Evolutionary conservation across 192 early-diverging fungal genomes (phyloP).

Genomic region (Umbelopsis sp.): DNA sequence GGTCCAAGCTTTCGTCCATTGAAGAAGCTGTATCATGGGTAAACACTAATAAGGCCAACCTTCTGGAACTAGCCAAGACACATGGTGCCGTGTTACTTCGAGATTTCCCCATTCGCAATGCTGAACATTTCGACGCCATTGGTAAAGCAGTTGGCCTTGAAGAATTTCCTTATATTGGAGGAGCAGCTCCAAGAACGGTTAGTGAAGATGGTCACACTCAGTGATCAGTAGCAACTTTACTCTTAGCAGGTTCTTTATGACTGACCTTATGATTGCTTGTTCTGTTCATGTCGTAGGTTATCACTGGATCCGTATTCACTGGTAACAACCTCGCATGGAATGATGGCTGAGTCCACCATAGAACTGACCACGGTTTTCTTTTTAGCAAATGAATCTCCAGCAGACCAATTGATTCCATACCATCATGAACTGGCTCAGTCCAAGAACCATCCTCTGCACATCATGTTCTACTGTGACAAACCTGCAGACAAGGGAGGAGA

Average conservation of each 20-base stretch:
- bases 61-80: slow-evolving; percentile 12
- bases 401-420: slow-evolving; percentile 42
- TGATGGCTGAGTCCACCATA: neutral
- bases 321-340: slow-evolving; percentile 3
- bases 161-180: slow-evolving; percentile 40
- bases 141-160: slow-evolving; percentile 36
- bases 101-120: slow-evolving; percentile 31
- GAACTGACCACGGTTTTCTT: neutral
- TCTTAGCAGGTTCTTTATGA: neutral
- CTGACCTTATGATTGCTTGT: too few relatives aligned
- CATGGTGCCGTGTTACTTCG: slow-evolving; percentile 40
- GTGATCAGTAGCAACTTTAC: neutral
- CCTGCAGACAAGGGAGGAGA: slow-evolving; percentile 34
- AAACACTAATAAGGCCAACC: neutral
- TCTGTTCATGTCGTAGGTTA: neutral
- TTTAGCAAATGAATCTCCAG: slow-evolving; percentile 38
- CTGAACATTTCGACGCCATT: slow-evolving; percentile 36
- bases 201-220: neutral
- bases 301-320: slow-evolving; percentile 32
- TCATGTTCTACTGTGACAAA: slow-evolving; percentile 39
- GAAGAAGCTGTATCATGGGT: slow-evolving; percentile 2
- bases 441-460: slow-evolving; percentile 29
- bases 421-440: slow-evolving; percentile 41
- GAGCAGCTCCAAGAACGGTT: slow-evolving; percentile 29
- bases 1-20: neutral